These are phyloP conservation scores for Mycena indigotica DNA, from an alignment of 768 basidiomycete genomes.

Conservation along the genomic window DNA sequence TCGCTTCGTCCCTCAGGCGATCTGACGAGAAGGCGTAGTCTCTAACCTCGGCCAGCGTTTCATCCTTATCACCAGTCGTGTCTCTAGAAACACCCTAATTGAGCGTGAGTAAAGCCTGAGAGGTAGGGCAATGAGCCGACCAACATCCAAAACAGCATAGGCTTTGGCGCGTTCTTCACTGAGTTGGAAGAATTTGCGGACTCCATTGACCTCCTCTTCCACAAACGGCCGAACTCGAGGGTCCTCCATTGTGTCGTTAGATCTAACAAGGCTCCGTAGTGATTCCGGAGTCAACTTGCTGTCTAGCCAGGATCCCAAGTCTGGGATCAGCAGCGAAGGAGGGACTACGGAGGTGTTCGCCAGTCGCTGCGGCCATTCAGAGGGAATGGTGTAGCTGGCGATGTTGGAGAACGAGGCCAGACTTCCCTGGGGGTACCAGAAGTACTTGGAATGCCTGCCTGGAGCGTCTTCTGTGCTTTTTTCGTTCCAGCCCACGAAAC, in stretches of 20 bases:
- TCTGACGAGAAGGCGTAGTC: background rate
- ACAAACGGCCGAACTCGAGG: constrained; percentile 39
- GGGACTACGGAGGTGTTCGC: background rate
- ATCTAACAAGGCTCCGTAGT: constrained; percentile 18
- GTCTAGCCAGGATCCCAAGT: background rate
- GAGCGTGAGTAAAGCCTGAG: background rate
- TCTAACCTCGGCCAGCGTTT: constrained; percentile 18
- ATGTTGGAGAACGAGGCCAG: constrained; percentile 5
- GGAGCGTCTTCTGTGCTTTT: background rate
- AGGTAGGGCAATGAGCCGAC: background rate
- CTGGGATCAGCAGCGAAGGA: background rate
- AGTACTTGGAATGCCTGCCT: background rate
- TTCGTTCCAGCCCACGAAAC: background rate
- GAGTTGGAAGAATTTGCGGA: constrained; percentile 28
- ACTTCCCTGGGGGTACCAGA: background rate
- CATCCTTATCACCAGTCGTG: constrained; percentile 11
- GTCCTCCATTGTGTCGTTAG: constrained; percentile 32
- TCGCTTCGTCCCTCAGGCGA: constrained; percentile 21
- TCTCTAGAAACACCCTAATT: background rate
- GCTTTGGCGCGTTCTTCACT: constrained; percentile 5
- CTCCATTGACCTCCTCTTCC: constrained; percentile 27
- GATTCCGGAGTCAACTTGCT: constrained; percentile 19
- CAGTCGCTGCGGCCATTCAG: background rate
- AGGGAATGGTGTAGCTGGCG: background rate
- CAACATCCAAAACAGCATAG: constrained; percentile 4